Conservation (phyloP, 2,329 filamentous ascomycete genomes). For the Trichoderma harzianum region DNA sequence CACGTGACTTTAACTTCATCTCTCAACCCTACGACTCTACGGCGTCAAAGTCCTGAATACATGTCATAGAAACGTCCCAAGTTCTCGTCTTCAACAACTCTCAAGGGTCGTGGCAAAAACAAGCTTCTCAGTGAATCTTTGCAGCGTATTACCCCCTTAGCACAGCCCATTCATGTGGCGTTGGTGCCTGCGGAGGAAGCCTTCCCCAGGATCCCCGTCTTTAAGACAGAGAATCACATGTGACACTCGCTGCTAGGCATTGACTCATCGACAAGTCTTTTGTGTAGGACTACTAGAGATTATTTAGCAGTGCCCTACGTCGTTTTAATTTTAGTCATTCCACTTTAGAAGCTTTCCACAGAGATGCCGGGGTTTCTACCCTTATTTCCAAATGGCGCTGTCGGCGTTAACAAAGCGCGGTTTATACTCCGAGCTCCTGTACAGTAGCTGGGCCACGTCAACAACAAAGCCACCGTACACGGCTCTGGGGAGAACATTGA, state of each 20-base stretch:
- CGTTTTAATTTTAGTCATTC: not conserved
- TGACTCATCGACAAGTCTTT: not conserved
- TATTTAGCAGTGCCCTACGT: not conserved
- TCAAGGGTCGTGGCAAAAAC: not conserved
- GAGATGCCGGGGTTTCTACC: not conserved
- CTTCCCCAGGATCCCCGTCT: not conserved
- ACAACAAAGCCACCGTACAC: not conserved
- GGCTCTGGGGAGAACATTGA: not conserved
- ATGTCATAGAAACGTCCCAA: not conserved
- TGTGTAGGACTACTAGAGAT: not conserved
- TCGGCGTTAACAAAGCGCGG: not conserved
- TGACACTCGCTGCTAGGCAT: not conserved
- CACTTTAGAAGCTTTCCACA: not conserved
- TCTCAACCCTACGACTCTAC: not conserved
- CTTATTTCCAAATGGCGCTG: not conserved
- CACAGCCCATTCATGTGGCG: not conserved
- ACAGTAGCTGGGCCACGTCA: not conserved
- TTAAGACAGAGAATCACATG: not conserved
- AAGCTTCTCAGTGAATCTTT: not conserved
- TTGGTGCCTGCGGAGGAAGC: not conserved
- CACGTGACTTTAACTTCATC: constrained; percentile 10
- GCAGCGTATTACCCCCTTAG: not conserved
- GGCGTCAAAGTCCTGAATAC: not conserved
- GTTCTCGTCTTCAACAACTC: not conserved
- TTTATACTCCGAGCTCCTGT: not conserved